Conservation (phyloP, 345 rosid genomes). For the Clarkia xantiana region DNA sequence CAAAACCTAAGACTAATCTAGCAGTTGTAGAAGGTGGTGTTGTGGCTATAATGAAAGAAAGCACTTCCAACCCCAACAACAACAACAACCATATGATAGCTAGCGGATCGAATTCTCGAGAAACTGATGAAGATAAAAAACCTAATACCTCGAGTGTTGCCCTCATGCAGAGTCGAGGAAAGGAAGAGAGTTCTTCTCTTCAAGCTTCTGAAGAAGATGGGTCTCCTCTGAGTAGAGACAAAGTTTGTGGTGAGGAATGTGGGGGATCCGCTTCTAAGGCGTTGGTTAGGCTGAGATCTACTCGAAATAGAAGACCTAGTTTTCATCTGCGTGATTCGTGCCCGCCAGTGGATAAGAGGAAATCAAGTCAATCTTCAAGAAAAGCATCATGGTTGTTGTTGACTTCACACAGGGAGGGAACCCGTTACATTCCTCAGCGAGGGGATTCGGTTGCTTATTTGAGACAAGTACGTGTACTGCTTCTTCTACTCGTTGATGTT, state of each 20-base stretch:
- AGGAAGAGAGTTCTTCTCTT: no score
- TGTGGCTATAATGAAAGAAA: constrained; percentile 20
- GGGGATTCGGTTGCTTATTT: constrained; percentile 82
- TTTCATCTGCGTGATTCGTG: constrained; percentile 41
- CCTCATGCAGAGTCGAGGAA: no score
- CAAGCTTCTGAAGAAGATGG: constrained; percentile 3
- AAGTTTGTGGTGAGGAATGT: constrained; percentile 43
- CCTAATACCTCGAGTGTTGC: background rate
- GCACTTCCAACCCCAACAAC: constrained; percentile 26
- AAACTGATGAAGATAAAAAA: constrained; percentile 14
- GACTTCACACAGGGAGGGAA: constrained; percentile 70
- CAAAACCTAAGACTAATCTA: constrained; percentile 26
- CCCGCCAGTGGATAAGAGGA: constrained; percentile 40
- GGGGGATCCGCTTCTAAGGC: constrained; percentile 54
- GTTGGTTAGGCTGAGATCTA: constrained; percentile 59
- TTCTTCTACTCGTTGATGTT: background rate
- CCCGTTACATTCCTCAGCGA: constrained; percentile 80
- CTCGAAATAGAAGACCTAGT: constrained; percentile 69
- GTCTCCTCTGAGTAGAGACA: constrained; percentile 19
- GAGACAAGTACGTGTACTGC: constrained; percentile 56
- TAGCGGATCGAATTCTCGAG: constrained; percentile 17
- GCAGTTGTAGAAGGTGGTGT: constrained; percentile 17
- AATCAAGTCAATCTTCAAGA: constrained; percentile 33
- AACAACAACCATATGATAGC: constrained; percentile 20
- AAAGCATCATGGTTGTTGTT: constrained; percentile 75